Base-by-base conservation (phyloP, 2,329 filamentous ascomycete genomes). In the Penicillium verrucosum region DNA sequence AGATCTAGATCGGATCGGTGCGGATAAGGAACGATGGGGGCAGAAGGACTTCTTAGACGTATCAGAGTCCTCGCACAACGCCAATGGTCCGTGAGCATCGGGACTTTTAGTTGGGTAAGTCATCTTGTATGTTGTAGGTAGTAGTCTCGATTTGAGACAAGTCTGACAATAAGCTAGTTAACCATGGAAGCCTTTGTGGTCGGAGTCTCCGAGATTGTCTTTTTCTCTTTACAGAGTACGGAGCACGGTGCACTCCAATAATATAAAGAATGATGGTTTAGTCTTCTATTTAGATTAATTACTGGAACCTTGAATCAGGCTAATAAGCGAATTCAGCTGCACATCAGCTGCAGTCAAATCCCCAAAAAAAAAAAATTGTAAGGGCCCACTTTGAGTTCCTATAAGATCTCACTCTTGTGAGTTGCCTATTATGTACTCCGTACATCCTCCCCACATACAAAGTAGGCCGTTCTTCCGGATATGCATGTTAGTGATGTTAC, bases 1-100 rank as follows among this genome's bases (percentile, higher is more conserved):
- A 18, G 54, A 66, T 65, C 63, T 62, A 55, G 62, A 65, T 65
- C 61, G 57, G 62, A 65, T 65, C 59, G 54, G 47, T 45, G 45
- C 30, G 52, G 56, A 30, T 21, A 40, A 37, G 27, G 59, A 64
- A 60, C 59, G 51, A 56, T 60, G 62, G 59, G 57, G 38, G 30
- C 16, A 10, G 16, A 2, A 4, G 11, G 12, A 3, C 3, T 16
- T 18, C 4, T 3, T 30, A 5, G 9, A 44, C 59, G 61, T 59
- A 65, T 63, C 56, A 60, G 30, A 41, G 23, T 5, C n/a, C 23
- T 42, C 14, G 11, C 5, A 30, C 5, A 16, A 30, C n/a, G 36
- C 14, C 25, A 16, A 27, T 37, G 50, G 16, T 3, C 18, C 21
- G 16, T 29, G 25, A 29, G 44, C 30, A 27, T 37, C 16, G 16